These are phyloP conservation scores for Cyberlindnera misumaiensis DNA, from an alignment of 805 yeast species.

Conservation along the genomic window DNA sequence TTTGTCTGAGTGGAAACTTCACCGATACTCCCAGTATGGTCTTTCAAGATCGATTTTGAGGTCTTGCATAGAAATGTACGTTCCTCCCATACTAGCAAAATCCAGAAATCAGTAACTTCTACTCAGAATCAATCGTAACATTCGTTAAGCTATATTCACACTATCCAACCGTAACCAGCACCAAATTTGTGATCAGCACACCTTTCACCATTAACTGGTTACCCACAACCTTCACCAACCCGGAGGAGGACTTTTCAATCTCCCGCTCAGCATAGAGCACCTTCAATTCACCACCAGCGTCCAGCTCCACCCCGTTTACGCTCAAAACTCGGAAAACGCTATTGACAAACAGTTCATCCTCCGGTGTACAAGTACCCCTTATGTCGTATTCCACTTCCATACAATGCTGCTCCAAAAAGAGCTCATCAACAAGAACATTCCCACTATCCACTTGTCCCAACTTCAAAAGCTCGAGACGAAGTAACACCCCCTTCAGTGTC, in stretches of 20 bases:
- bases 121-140: no score
- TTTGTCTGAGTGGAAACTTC: no score
- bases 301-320: slow-evolving; percentile 20
- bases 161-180: slow-evolving; percentile 1
- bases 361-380: slow-evolving; percentile 8
- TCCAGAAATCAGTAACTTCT: no score
- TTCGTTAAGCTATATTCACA: no score
- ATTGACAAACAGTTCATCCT: slow-evolving; percentile 8
- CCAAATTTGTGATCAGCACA: slow-evolving; percentile 11
- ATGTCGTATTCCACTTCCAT: not conserved
- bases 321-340: slow-evolving; percentile 14
- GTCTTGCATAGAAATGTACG: no score
- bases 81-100: no score
- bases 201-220: slow-evolving; percentile 8
- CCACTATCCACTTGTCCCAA: slow-evolving; percentile 33
- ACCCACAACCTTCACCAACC: slow-evolving; percentile 2
- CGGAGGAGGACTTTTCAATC: not conserved
- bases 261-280: not conserved
- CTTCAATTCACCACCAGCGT: not conserved
- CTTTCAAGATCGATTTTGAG: no score
- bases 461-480: slow-evolving; percentile 39
- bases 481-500: slow-evolving; percentile 1
- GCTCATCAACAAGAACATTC: not conserved
- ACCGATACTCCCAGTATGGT: no score
- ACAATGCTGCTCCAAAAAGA: not conserved